A percentile compares a stretch with the other conserved stretches of the same genome.
Evolutionary conservation across 2,329 filamentous ascomycete genomes (phyloP).

Genomic region (Sclerotinia spermophila): DNA sequence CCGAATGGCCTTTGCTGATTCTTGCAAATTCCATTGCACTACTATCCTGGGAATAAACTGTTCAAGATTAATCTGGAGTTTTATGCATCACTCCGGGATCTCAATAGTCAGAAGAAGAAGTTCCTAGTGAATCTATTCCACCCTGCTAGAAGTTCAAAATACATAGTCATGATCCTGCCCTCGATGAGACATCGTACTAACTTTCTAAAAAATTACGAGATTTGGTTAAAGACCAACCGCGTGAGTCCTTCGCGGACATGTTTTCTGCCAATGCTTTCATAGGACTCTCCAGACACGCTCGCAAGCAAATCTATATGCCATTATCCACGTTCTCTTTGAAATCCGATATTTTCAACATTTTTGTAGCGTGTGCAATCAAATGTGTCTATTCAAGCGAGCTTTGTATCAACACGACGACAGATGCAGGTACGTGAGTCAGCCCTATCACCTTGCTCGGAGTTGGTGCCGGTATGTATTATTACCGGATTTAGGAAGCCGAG

Average conservation of each 20-base stretch:
- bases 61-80: neutral
- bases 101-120: neutral
- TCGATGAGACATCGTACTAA: neutral
- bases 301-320: neutral
- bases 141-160: too few species aligned
- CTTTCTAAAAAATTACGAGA: neutral
- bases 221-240: neutral
- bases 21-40: neutral
- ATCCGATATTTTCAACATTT: neutral
- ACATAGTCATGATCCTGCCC: neutral
- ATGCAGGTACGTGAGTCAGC: neutral
- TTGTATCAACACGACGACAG: neutral
- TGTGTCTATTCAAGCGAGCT: neutral
- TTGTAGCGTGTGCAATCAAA: neutral
- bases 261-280: neutral
- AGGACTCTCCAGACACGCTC: neutral
- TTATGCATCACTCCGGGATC: neutral
- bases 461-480: neutral
- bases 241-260: neutral
- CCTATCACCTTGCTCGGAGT: neutral
- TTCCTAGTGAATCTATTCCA: too few species aligned
- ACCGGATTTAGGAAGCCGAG: constrained; percentile 12
- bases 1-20: neutral
- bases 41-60: neutral
- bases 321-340: neutral